phyloP scores from a whole-genome alignment of 805 yeast genomes.

The Zygosaccharomyces kombuchaensis region DNA sequence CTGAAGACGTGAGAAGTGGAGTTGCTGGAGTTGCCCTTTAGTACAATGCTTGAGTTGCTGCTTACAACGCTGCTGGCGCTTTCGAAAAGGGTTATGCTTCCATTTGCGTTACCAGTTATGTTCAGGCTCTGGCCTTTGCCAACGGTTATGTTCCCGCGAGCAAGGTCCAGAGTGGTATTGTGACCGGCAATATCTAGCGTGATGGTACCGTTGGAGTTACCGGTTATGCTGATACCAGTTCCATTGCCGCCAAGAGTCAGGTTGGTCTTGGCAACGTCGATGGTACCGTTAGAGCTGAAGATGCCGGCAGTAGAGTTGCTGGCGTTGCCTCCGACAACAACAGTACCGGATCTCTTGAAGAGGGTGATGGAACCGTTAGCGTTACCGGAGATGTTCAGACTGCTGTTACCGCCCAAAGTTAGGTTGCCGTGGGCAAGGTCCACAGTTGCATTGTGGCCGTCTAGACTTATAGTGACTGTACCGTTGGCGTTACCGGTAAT shows the following conservation, averaged over 20 bases:
- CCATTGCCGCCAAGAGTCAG: constrained; percentile 1
- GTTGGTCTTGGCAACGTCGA: neutral
- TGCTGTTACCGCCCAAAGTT: neutral
- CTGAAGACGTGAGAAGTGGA: neutral
- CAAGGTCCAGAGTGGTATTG: neutral
- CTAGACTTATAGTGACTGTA: neutral
- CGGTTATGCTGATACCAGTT: neutral
- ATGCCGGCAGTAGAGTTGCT: neutral
- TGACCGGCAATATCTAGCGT: neutral
- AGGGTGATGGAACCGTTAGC: constrained; percentile 3
- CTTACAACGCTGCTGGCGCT: neutral
- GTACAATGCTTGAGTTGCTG: too few relatives aligned
- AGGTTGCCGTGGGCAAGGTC: constrained; percentile 4
- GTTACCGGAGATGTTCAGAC: constrained; percentile 3
- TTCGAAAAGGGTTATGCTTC: constrained; percentile 1
- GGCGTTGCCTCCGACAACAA: neutral
- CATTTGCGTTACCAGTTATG: constrained; percentile 2
- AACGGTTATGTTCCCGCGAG: neutral
- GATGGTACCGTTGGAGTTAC: constrained; percentile 2
- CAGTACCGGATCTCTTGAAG: neutral
- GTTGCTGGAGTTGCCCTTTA: neutral
- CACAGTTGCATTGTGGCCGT: neutral
- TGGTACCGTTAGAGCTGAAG: neutral
- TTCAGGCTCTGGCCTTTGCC: neutral
- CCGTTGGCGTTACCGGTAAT: constrained; percentile 5